phyloP scores from a whole-genome alignment of 2,329 filamentous ascomycete genomes.

The Fusarium begoniae region DNA sequence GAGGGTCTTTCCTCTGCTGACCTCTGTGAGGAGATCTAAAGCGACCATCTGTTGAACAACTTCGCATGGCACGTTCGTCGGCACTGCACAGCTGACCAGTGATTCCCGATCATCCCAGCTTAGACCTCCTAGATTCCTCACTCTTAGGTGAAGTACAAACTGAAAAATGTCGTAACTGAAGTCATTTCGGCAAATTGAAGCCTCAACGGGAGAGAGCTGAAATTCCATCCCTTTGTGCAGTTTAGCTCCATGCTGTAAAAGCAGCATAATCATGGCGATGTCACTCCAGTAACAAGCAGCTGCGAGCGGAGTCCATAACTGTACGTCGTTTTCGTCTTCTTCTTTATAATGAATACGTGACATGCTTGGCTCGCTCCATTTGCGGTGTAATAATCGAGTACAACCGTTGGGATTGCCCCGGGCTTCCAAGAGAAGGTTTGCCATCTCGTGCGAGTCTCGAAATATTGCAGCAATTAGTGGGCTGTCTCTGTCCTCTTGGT shows the following conservation, averaged over 20 bases:
- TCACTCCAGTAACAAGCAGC: background rate
- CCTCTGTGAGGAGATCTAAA: background rate
- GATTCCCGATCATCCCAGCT: background rate
- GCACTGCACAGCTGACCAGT: background rate
- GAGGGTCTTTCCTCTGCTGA: background rate
- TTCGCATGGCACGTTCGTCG: background rate
- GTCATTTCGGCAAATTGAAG: background rate
- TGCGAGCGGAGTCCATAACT: background rate
- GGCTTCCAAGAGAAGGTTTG: background rate
- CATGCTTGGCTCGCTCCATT: background rate
- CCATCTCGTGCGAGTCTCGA: background rate
- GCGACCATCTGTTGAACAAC: background rate
- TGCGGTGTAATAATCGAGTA: background rate
- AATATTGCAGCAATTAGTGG: background rate
- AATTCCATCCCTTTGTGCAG: background rate
- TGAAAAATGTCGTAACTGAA: background rate
- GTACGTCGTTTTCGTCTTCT: background rate
- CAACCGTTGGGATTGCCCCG: background rate
- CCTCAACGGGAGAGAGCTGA: background rate
- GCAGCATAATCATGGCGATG: background rate
- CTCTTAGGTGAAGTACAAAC: background rate
- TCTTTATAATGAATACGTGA: background rate
- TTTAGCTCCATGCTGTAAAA: background rate
- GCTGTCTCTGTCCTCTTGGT: background rate
- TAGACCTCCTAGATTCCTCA: background rate